Percentiles rank a stretch among this genome's conserved stretches.
Conservation (phyloP, 73 alveolate species). For the Diophrys sp. region DNA sequence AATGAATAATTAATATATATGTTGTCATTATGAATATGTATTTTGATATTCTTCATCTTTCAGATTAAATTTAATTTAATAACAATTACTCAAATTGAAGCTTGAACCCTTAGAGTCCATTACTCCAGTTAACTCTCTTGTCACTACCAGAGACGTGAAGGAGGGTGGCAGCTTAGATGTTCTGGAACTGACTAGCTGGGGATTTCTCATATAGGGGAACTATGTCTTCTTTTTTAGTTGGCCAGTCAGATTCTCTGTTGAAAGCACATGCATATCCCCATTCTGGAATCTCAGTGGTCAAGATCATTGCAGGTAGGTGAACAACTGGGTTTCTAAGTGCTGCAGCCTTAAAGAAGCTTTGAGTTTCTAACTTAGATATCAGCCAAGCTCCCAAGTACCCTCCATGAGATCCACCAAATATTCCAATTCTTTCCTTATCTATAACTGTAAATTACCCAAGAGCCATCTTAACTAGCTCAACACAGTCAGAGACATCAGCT, state of each 20-base stretch:
- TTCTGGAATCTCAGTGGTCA: constrained; percentile 23
- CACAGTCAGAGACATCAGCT: constrained; percentile 45
- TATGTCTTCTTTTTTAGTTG: constrained; percentile 10
- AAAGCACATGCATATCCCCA: constrained; percentile 23
- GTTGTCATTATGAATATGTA: no score
- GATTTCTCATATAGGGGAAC: constrained; percentile 26
- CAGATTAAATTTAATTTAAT: no score
- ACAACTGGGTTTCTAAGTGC: not conserved
- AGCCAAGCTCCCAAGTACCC: constrained; percentile 34
- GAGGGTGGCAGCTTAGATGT: constrained; percentile 39
- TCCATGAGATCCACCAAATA: constrained; percentile 66
- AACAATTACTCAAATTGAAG: no score
- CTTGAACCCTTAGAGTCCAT: no score
- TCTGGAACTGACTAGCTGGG: constrained; percentile 31
- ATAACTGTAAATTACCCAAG: constrained; percentile 25
- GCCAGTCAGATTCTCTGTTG: constrained; percentile 9
- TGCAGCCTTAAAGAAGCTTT: not conserved
- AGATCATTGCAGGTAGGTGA: not conserved
- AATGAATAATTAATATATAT: no score
- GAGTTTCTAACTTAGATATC: not conserved
- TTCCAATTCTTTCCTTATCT: constrained; percentile 33
- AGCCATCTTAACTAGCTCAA: constrained; percentile 16
- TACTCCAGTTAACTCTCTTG: constrained; percentile 38
- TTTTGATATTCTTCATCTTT: no score
- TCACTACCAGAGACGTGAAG: constrained; percentile 36